A percentile compares a stretch with the other conserved stretches of the same genome.
Evolutionary conservation across 495 filamentous ascomycete species (phyloP).

Genomic region (Geoglossum glabrum): DNA sequence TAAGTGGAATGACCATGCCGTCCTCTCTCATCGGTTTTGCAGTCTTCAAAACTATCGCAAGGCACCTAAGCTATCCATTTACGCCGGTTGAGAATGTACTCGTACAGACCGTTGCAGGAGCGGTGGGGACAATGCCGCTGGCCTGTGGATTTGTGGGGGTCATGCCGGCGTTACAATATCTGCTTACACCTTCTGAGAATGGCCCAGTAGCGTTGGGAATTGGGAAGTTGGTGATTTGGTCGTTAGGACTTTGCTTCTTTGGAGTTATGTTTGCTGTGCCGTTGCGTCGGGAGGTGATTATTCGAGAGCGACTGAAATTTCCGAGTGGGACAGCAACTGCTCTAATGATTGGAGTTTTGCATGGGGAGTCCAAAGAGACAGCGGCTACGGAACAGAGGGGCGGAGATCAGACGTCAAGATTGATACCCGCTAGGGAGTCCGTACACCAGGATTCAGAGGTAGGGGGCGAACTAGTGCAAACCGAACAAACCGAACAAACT

Average conservation of each 20-base stretch:
- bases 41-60: slow-evolving; percentile 64
- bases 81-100: slow-evolving; percentile 93
- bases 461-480: background rate
- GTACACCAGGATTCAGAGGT: background rate
- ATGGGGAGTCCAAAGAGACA: slow-evolving; percentile 29
- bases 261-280: slow-evolving; percentile 94
- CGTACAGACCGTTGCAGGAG: slow-evolving; percentile 87
- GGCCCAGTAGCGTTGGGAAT: slow-evolving; percentile 54
- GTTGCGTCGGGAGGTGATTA: slow-evolving; percentile 67
- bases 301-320: slow-evolving; percentile 79
- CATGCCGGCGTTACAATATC: slow-evolving; percentile 75
- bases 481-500: background rate
- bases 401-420: slow-evolving; percentile 14
- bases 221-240: slow-evolving; percentile 70
- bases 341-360: slow-evolving; percentile 72
- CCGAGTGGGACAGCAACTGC: slow-evolving; percentile 91
- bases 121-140: slow-evolving; percentile 91
- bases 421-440: background rate
- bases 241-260: slow-evolving; percentile 79
- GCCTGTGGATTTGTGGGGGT: slow-evolving; percentile 92
- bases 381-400: slow-evolving; percentile 9
- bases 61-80: slow-evolving; percentile 56
- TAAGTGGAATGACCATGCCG: slow-evolving; percentile 75
- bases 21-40: slow-evolving; percentile 90
- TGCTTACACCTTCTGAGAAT: slow-evolving; percentile 54